Evolutionary conservation across 768 basidiomycete species (phyloP).

Genomic region (Collybiopsis confluens): DNA sequence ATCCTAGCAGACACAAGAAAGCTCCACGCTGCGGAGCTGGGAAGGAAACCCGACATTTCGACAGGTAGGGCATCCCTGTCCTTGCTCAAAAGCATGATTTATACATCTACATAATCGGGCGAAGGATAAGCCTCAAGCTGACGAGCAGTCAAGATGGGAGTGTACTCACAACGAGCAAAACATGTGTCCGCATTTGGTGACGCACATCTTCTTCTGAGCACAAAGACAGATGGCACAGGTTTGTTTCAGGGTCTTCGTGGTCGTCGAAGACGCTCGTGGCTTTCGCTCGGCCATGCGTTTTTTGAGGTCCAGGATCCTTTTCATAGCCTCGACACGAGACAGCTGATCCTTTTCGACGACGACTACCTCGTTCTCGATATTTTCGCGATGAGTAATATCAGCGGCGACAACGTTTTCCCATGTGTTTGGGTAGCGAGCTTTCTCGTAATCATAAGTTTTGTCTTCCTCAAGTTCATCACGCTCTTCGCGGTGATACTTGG

Average conservation of each 20-base stretch:
- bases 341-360: slow-evolving; percentile 6
- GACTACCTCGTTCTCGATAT: slow-evolving; percentile 14
- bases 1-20: too few relatives aligned
- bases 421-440: slow-evolving; percentile 16
- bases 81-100: too few relatives aligned
- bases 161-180: slow-evolving; percentile 28
- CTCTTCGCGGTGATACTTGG: slow-evolving; percentile 23
- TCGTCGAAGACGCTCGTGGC: too few relatives aligned
- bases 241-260: slow-evolving; percentile 11
- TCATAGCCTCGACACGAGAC: neutral
- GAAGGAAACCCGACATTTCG: too few relatives aligned
- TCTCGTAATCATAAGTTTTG: slow-evolving; percentile 11
- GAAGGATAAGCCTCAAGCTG: too few relatives aligned
- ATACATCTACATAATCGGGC: too few relatives aligned
- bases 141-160: neutral
- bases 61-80: too few relatives aligned
- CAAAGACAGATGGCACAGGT: slow-evolving; percentile 27
- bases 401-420: slow-evolving; percentile 28
- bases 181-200: slow-evolving; percentile 27
- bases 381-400: slow-evolving; percentile 18
- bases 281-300: neutral
- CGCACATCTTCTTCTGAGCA: slow-evolving; percentile 16
- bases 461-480: neutral
- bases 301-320: neutral
- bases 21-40: too few relatives aligned